A percentile compares a stretch with the other conserved stretches of the same genome.
Conservation (phyloP, 305 asterid species). For the Andrographis paniculata region DNA sequence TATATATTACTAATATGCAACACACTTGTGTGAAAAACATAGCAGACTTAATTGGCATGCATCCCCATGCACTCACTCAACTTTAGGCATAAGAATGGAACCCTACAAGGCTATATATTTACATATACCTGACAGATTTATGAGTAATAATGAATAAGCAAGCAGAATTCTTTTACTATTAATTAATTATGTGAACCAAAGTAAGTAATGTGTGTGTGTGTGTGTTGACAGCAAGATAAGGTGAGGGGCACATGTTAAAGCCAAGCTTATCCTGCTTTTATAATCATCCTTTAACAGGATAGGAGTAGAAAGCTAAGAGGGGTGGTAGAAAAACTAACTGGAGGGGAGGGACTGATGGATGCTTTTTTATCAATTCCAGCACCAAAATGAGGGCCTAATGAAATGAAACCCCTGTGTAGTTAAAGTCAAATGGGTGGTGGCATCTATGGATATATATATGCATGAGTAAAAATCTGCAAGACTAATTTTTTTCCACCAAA, state of each 20-base stretch:
- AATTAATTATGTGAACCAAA: neutral
- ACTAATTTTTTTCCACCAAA: conserved; percentile 3
- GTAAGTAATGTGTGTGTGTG: neutral
- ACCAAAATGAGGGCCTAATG: conserved; percentile 28
- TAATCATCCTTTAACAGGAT: conserved; percentile 47
- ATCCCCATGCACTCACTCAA: conserved; percentile 49
- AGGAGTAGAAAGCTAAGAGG: conserved; percentile 55
- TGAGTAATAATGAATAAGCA: neutral
- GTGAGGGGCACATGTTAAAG: conserved; percentile 54
- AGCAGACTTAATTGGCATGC: conserved; percentile 64
- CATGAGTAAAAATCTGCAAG: conserved; percentile 14
- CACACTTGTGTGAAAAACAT: conserved; percentile 40
- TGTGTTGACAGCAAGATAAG: conserved; percentile 12
- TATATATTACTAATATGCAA: no score
- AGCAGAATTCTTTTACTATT: neutral
- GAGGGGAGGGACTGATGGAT: conserved; percentile 41
- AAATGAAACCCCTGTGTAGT: conserved; percentile 35
- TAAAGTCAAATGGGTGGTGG: conserved; percentile 32
- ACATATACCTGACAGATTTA: neutral
- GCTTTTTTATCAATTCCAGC: conserved; percentile 26
- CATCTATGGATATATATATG: conserved; percentile 20
- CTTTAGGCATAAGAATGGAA: neutral
- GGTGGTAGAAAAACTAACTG: conserved; percentile 25
- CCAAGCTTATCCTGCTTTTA: conserved; percentile 47
- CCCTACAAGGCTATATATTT: neutral